Conservation (phyloP, 1,139 yeast genomes). For the Diutina scorzettiae region DNA sequence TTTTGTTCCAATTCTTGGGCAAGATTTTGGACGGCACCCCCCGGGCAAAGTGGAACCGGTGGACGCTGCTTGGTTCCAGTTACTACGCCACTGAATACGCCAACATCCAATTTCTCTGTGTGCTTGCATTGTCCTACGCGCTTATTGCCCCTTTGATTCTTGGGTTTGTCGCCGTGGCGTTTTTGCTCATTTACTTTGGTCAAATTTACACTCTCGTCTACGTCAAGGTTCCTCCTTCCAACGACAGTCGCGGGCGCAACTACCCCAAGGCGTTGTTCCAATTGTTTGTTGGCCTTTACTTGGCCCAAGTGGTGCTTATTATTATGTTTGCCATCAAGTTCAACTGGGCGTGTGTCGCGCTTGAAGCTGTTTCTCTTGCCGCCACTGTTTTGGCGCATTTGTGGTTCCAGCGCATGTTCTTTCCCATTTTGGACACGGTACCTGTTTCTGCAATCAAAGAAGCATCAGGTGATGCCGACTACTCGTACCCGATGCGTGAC, state of each 20-base stretch:
- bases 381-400: slow-evolving; percentile 44
- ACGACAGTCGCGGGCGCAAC: slow-evolving; percentile 53
- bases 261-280: slow-evolving; percentile 59
- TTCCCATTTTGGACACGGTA: slow-evolving; percentile 51
- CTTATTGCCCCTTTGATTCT: slow-evolving; percentile 33
- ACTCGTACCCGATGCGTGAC: slow-evolving; percentile 43
- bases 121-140: slow-evolving; percentile 28
- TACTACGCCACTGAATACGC: slow-evolving; percentile 31
- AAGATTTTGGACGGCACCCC: slow-evolving; percentile 30
- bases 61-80: slow-evolving; percentile 30
- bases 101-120: slow-evolving; percentile 24
- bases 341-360: slow-evolving; percentile 61
- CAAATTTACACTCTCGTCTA: slow-evolving; percentile 45
- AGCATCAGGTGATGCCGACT: slow-evolving; percentile 41
- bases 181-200: slow-evolving; percentile 41
- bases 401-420: slow-evolving; percentile 44
- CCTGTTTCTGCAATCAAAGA: slow-evolving; percentile 64
- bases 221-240: slow-evolving; percentile 40
- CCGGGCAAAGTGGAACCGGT: slow-evolving; percentile 37
- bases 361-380: slow-evolving; percentile 42
- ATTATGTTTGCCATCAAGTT: slow-evolving; percentile 62
- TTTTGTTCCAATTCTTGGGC: slow-evolving; percentile 35
- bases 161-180: slow-evolving; percentile 35
- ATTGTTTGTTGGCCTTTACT: slow-evolving; percentile 50
- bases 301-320: slow-evolving; percentile 52